phyloP scores from a whole-genome alignment of 2,329 filamentous ascomycete genomes.

The Botrytis pseudocinerea region DNA sequence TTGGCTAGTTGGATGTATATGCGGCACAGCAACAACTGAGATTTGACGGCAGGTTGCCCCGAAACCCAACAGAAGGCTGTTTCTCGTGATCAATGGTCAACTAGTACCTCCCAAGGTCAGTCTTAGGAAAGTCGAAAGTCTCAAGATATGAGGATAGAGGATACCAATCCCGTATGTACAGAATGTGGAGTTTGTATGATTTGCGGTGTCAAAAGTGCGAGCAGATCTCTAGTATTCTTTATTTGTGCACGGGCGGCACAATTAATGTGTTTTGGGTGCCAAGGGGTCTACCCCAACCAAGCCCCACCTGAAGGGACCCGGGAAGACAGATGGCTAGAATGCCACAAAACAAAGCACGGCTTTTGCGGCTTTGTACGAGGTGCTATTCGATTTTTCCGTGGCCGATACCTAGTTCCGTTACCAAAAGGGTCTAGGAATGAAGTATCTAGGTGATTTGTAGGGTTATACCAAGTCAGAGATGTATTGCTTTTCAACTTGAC shows the following conservation, averaged over 20 bases:
- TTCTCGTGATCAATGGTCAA: not conserved
- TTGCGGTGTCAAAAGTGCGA: constrained; percentile 4
- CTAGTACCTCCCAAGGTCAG: not conserved
- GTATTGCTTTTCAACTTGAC: not conserved
- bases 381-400: not conserved
- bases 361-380: not conserved
- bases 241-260: constrained; percentile 15
- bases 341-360: not conserved
- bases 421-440: not conserved
- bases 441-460: not conserved
- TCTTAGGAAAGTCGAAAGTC: not conserved
- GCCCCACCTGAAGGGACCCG: constrained; percentile 18
- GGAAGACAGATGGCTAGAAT: constrained; percentile 6
- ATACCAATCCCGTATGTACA: constrained; percentile 3
- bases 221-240: not conserved
- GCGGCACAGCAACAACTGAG: not conserved
- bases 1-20: not conserved
- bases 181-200: constrained; percentile 12
- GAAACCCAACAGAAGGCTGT: not conserved
- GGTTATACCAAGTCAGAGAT: not conserved
- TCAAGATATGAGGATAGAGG: constrained; percentile 14
- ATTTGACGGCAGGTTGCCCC: constrained; percentile 1
- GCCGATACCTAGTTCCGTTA: not conserved
- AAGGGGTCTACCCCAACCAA: constrained; percentile 8
- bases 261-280: constrained; percentile 6